Evolutionary conservation across 1,139 yeast genomes (phyloP), one percentile per base, ranked within the genome.

Genomic region (Chernovozyma sophiae-reginae): DNA sequence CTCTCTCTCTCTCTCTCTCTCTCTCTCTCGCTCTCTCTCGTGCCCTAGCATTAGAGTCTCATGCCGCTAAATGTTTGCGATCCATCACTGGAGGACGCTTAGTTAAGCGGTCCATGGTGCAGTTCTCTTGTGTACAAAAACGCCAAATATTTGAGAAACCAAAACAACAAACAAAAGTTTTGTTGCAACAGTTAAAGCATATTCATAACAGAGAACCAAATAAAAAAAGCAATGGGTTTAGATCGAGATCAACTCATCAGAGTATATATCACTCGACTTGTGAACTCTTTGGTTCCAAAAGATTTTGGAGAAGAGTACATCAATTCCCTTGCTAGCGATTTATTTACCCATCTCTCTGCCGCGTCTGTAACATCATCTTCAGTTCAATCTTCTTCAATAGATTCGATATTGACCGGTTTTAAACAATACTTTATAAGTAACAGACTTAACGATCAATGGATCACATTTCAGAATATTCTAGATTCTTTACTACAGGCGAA

Each of bases 301-400:
- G 72, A 65, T 30, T 56, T 66, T 35, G 72, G 73, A 0, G 60
- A 60, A 2, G 72, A 64, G 29, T 68, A 62, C 40, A 49, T 53
- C 2, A 63, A 64, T 34, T 59, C 65, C 27, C 49, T 68, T n/a
- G 50, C 60, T 20, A 50, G 44, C 35, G 72, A 67, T 25, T 42
- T 67, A 23, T 46, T 51, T 36, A 37, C 42, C 11, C 46, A 45
- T 18, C 32, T 56, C n/a, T 22, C 40, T 38, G 38, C 45, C 40
- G 45, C 35, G 32, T 25, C 42, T 32, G 38, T 39, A 34, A 3
- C 33, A 11, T 20, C 27, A 33, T 32, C 43, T n/a, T 46, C 43
- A 19, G 37, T 44, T 13, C 53, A 53, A 20, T 20, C 10, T 20
- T 20, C 23, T 7, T 20, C 23, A 31, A 37, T 56, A 29, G 41